Percentiles rank a stretch among this genome's conserved stretches.
Conservation (phyloP, 345 rosid genomes). For the Litchi chinensis region DNA sequence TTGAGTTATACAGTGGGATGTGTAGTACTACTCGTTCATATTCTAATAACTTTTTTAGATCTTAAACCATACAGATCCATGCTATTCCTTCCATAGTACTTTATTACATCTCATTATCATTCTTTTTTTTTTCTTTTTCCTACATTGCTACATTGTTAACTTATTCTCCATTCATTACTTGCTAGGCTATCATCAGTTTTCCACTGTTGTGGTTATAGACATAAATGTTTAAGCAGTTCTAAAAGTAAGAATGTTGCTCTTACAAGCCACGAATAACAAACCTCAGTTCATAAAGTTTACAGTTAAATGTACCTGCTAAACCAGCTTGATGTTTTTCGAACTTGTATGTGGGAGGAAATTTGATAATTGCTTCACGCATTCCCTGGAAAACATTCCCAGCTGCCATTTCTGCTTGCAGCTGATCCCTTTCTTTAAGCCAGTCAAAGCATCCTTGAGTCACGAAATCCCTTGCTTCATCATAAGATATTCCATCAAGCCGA, state of each 20-base stretch:
- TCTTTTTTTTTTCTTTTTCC: background rate
- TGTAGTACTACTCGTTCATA: no score
- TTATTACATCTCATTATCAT: background rate
- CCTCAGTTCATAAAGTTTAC: background rate
- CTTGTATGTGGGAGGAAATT: slow-evolving; percentile 86
- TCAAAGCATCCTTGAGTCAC: slow-evolving; percentile 84
- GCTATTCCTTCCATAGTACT: background rate
- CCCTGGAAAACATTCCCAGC: slow-evolving; percentile 87
- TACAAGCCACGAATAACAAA: background rate
- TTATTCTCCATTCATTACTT: background rate
- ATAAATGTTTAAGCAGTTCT: background rate
- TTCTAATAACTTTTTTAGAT: background rate
- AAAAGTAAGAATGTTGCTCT: background rate
- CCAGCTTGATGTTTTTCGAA: slow-evolving; percentile 73
- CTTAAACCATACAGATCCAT: background rate
- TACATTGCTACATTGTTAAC: background rate
- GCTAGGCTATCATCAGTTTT: background rate
- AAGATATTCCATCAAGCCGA: slow-evolving; percentile 75
- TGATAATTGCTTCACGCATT: slow-evolving; percentile 80
- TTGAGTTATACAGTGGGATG: no score
- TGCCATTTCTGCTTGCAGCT: slow-evolving; percentile 75
- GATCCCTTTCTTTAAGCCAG: slow-evolving; percentile 85
- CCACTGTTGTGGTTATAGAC: background rate
- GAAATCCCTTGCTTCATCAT: slow-evolving; percentile 86
- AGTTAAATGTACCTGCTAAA: slow-evolving; percentile 53